Percentiles rank a stretch among this genome's conserved stretches.
phyloP scores from a whole-genome alignment of 2,329 filamentous ascomycete species.

The Rhinocladiella similis region DNA sequence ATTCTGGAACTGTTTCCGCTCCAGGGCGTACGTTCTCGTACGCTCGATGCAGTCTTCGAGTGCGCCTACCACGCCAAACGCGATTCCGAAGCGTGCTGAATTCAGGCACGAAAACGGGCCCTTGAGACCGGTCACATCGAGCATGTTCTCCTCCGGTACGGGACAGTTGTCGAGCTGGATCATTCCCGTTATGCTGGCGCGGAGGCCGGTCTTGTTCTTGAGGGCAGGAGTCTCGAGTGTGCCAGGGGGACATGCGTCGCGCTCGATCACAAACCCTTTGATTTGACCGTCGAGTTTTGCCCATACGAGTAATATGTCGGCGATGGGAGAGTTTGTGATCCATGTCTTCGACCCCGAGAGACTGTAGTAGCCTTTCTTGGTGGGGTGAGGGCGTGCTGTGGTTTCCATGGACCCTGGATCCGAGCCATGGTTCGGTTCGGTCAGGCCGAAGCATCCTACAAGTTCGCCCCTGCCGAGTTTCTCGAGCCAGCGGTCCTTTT shows the following conservation, averaged over 20 bases:
- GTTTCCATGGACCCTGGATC: slow-evolving; percentile 92
- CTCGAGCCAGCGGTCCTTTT: slow-evolving; percentile 80
- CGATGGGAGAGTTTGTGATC: slow-evolving; percentile 95
- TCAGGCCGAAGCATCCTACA: slow-evolving; percentile 83
- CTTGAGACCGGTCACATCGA: slow-evolving; percentile 79
- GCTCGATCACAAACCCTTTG: slow-evolving; percentile 84
- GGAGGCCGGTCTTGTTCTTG: slow-evolving; percentile 91
- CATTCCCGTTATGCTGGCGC: slow-evolving; percentile 95
- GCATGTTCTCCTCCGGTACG: slow-evolving; percentile 88
- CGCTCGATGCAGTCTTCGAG: slow-evolving; percentile 86
- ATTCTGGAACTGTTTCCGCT: slow-evolving; percentile 91
- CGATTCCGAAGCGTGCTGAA: slow-evolving; percentile 88
- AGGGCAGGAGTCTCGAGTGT: slow-evolving; percentile 88
- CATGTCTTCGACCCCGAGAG: slow-evolving; percentile 85
- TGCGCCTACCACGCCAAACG: slow-evolving; percentile 89
- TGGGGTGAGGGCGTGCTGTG: slow-evolving; percentile 75
- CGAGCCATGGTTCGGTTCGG: slow-evolving; percentile 89
- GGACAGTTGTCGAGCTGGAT: slow-evolving; percentile 91
- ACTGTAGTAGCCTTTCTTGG: slow-evolving; percentile 76
- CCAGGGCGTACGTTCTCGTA: slow-evolving; percentile 79
- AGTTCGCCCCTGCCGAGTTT: slow-evolving; percentile 78
- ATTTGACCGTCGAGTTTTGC: slow-evolving; percentile 94
- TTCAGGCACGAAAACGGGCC: slow-evolving; percentile 95
- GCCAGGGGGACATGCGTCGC: slow-evolving; percentile 77
- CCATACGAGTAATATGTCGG: slow-evolving; percentile 85